phyloP scores from a whole-genome alignment of 2,329 filamentous ascomycete species.

The Clonostachys solani region DNA sequence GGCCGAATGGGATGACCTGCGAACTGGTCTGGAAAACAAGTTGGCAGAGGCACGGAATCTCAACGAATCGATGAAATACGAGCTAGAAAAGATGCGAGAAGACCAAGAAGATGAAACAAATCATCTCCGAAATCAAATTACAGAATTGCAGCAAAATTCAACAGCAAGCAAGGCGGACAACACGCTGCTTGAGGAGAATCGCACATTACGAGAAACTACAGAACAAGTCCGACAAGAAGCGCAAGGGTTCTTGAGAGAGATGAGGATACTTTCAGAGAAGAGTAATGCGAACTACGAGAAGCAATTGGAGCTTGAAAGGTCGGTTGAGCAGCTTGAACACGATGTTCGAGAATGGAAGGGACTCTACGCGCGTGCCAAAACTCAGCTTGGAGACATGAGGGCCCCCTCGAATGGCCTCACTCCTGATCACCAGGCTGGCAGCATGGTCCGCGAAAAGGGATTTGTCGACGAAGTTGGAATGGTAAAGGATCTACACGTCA shows the following conservation, averaged over 20 bases:
- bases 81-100: constrained; percentile 69
- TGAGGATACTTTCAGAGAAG: constrained; percentile 79
- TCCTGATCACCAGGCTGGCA: constrained; percentile 65
- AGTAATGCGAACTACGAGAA: constrained; percentile 75
- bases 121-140: constrained; percentile 60
- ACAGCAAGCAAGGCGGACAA: constrained; percentile 28
- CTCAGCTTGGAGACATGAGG: constrained; percentile 77
- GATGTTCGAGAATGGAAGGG: constrained; percentile 89
- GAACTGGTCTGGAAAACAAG: constrained; percentile 65
- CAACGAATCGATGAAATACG: constrained; percentile 75
- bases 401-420: constrained; percentile 74
- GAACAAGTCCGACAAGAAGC: constrained; percentile 85
- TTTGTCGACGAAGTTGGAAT: constrained; percentile 70
- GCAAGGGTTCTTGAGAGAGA: constrained; percentile 79
- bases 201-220: constrained; percentile 70
- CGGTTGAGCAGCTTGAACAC: constrained; percentile 71
- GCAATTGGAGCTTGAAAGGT: constrained; percentile 72
- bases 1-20: constrained; percentile 65
- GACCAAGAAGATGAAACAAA: constrained; percentile 63
- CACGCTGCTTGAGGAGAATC: constrained; percentile 64
- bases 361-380: constrained; percentile 83
- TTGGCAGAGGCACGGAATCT: constrained; percentile 69
- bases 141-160: constrained; percentile 37
- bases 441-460: constrained; percentile 59
- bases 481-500: constrained; percentile 88